Percentiles rank a stretch among this genome's conserved stretches.
These are phyloP conservation scores for Ganoderma sp. DNA, from an alignment of 1,284 basidiomycete species.

Conservation along the genomic window DNA sequence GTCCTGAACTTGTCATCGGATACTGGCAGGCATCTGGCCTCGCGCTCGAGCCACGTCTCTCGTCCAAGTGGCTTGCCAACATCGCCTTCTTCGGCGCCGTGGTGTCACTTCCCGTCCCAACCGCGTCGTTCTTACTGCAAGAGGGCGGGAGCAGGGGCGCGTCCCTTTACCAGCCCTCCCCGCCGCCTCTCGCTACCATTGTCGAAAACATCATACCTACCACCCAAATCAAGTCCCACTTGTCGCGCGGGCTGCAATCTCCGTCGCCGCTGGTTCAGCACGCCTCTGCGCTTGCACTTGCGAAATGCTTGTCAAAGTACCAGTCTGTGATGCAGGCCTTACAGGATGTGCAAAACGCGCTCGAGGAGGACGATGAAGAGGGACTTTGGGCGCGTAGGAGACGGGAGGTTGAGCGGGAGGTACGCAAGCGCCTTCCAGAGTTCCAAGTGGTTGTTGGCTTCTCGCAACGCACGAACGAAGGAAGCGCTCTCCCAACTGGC, in stretches of 20 bases:
- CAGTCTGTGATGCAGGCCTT: slow-evolving; percentile 60
- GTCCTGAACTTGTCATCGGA: slow-evolving; percentile 86
- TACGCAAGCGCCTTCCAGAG: slow-evolving; percentile 80
- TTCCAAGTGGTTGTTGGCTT: slow-evolving; percentile 84
- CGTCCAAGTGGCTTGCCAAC: slow-evolving; percentile 89
- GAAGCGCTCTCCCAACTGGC: slow-evolving; percentile 23
- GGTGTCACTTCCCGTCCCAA: slow-evolving; percentile 77
- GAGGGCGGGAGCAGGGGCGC: slow-evolving; percentile 38
- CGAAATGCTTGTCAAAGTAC: slow-evolving; percentile 76
- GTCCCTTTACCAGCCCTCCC: slow-evolving; percentile 62
- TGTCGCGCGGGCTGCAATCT: slow-evolving; percentile 82
- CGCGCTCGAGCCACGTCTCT: slow-evolving; percentile 85
- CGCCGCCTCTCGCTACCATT: slow-evolving; percentile 73
- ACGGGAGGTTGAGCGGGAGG: slow-evolving; percentile 75
- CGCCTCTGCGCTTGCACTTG: slow-evolving; percentile 76
- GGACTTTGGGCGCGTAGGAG: slow-evolving; percentile 74
- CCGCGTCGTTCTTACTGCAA: slow-evolving; percentile 62
- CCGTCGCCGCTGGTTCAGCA: slow-evolving; percentile 81
- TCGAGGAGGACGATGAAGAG: slow-evolving; percentile 65
- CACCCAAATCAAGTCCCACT: slow-evolving; percentile 67
- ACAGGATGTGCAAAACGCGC: slow-evolving; percentile 51
- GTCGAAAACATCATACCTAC: slow-evolving; percentile 82
- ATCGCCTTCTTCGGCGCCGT: slow-evolving; percentile 82
- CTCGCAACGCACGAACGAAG: slow-evolving; percentile 54
- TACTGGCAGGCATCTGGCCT: slow-evolving; percentile 80